A percentile compares a stretch with the other conserved stretches of the same genome.
phyloP scores from a whole-genome alignment of 768 basidiomycete genomes.

The Megacollybia marginata region DNA sequence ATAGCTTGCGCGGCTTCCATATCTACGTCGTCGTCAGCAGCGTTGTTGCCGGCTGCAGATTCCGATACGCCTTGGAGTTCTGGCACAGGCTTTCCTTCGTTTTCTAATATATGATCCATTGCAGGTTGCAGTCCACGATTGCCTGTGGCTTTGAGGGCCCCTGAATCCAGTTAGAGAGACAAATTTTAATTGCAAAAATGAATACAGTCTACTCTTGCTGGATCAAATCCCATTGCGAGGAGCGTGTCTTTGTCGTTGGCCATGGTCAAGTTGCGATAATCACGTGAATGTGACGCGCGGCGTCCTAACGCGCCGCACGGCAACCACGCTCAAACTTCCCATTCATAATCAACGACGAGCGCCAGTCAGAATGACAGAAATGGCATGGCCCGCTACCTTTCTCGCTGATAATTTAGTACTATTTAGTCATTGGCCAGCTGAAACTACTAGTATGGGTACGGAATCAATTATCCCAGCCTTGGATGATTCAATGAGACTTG shows the following conservation, averaged over 20 bases:
- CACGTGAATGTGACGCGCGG: neutral
- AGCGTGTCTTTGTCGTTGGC: constrained; percentile 68
- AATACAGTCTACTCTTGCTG: constrained; percentile 76
- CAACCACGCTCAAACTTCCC: too few species aligned
- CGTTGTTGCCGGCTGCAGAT: constrained; percentile 19
- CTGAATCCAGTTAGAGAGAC: constrained; percentile 30
- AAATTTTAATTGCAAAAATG: constrained; percentile 3
- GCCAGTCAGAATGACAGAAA: too few species aligned
- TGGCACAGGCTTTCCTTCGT: constrained; percentile 72
- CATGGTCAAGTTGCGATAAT: constrained; percentile 19
- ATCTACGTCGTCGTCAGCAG: constrained; percentile 67
- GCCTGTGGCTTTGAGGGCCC: constrained; percentile 83
- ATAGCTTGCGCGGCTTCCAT: constrained; percentile 52
- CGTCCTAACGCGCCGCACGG: too few species aligned
- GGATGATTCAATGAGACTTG: too few species aligned
- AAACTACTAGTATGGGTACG: too few species aligned
- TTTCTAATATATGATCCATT: constrained; percentile 83
- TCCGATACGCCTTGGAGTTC: constrained; percentile 41
- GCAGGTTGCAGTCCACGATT: constrained; percentile 84
- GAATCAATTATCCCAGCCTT: too few species aligned
- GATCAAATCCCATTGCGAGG: constrained; percentile 82
- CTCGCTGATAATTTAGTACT: too few species aligned
- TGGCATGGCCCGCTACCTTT: too few species aligned
- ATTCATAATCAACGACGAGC: too few species aligned
- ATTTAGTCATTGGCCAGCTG: too few species aligned